Conservation (phyloP, 306 rosid species). For the Trifolium repens region DNA sequence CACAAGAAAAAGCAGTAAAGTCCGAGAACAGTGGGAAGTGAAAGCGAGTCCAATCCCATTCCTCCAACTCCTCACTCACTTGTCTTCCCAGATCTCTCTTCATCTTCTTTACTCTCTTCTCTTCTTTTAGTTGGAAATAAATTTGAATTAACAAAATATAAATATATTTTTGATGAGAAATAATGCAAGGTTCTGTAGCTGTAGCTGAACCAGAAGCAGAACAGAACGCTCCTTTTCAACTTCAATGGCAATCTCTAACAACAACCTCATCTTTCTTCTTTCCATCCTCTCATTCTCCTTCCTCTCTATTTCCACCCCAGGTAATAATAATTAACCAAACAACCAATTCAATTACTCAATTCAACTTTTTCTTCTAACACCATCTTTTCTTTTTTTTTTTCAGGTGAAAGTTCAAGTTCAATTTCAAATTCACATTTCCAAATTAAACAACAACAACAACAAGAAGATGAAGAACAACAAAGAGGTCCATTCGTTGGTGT, state of each 20-base stretch:
- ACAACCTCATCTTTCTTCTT: constrained; percentile 16
- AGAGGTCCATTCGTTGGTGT: constrained; percentile 77
- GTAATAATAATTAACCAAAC: constrained; percentile 30
- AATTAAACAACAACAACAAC: constrained; percentile 18
- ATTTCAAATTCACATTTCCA: constrained; percentile 18
- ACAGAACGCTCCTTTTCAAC: constrained; percentile 45
- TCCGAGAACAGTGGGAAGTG: not conserved
- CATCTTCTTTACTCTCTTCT: not conserved
- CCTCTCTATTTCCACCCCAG: constrained; percentile 42
- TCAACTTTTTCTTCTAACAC: not conserved
- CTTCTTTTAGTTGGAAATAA: not conserved
- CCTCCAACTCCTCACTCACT: too few relatives aligned
- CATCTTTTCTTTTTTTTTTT: not conserved
- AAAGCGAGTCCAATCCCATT: not conserved
- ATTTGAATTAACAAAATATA: not conserved
- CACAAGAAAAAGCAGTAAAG: not conserved
- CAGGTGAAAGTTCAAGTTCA: constrained; percentile 45
- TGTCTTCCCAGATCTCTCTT: not conserved
- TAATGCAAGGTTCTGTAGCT: constrained; percentile 81
- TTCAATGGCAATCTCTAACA: constrained; percentile 61
- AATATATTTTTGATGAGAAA: constrained; percentile 45
- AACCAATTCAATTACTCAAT: not conserved
- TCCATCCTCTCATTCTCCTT: constrained; percentile 36
- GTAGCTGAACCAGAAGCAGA: constrained; percentile 46
- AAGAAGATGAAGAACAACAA: constrained; percentile 27